These are phyloP conservation scores for Gossypium longicalyx DNA, from an alignment of 345 rosid genomes.

Conservation along the genomic window DNA sequence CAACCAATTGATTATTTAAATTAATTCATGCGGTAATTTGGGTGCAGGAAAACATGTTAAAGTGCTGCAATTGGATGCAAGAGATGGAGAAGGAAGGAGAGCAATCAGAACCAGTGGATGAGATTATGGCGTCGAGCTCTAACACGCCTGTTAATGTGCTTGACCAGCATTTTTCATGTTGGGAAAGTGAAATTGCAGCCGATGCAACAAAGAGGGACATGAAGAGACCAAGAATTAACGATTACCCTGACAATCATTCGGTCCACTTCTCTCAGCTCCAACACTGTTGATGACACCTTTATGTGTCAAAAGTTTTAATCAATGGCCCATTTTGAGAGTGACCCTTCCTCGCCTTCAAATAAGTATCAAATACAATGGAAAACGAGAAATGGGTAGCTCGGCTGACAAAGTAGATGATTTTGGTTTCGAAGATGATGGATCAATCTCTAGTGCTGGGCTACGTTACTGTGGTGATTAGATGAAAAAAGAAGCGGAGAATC, in stretches of 20 bases:
- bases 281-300: slow-evolving; percentile 22
- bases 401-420: too few species aligned
- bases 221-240: slow-evolving; percentile 34
- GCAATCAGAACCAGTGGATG: slow-evolving; percentile 27
- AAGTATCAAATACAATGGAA: too few species aligned
- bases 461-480: too few species aligned
- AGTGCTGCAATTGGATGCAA: slow-evolving; percentile 51
- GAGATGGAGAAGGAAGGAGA: slow-evolving; percentile 30
- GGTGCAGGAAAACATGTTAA: slow-evolving; percentile 42
- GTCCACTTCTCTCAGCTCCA: slow-evolving; percentile 29
- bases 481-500: too few species aligned
- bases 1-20: not conserved
- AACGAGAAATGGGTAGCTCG: too few species aligned
- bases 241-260: slow-evolving; percentile 14
- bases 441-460: too few species aligned
- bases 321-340: slow-evolving; percentile 31
- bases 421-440: too few species aligned
- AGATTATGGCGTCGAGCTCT: slow-evolving; percentile 25
- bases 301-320: not conserved
- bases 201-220: slow-evolving; percentile 22
- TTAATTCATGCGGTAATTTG: not conserved
- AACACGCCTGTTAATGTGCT: slow-evolving; percentile 54
- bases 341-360: slow-evolving; percentile 16
- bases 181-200: slow-evolving; percentile 37
- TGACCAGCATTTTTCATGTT: slow-evolving; percentile 47